Evolutionary conservation across 2,329 filamentous ascomycete genomes (phyloP), one percentile per base, ranked within the genome.

Genomic region (Aspergillus hiratsukae): DNA sequence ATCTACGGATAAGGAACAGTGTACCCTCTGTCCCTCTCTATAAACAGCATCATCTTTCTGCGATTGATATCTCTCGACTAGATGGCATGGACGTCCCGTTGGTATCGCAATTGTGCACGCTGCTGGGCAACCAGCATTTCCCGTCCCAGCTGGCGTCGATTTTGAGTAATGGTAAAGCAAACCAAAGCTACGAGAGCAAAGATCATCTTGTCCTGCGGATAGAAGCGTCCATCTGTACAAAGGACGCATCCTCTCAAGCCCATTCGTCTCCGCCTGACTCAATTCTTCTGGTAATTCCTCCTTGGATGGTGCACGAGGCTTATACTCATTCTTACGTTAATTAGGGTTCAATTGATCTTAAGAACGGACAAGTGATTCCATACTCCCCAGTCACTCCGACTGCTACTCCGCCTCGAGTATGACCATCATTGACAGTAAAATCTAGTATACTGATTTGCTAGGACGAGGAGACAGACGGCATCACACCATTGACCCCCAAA

Each of bases 331-430:
- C 31, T 37, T 17, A 37, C 31, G 3, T 37, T 37, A 7, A 27
- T 2, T 41, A 63, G 59, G 61, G 61, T 10, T 60, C 52, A 21
- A 53, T 63, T 27, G 45, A 63, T 41, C 59, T 61, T 8, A 31
- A 49, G 3, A 52, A 48, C 21, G 57, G 55, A 21, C 48, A 21
- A 48, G 21, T 27, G 9, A n/a, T 57, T n/a, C 53, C 57, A n/a
- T 49, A 45, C 37, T 25, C 49, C 2, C 46, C 54, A 4, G 10
- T 51, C 3, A 54, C 50, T 8, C 50, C 54, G 1, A 37, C 45
- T 27, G 11, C 35, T 3, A 55, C 43, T 10, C 53, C 50, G 25
- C 25, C 48, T 27, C 43, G 35, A 43, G 8, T 2, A 54, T 61
- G 49, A 35, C 48, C 1, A 17, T 25, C 14, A 25, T 11, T 14